phyloP scores from a whole-genome alignment of 192 early-diverging fungal genomes.

The Rhizoclosmatium globosum region DNA sequence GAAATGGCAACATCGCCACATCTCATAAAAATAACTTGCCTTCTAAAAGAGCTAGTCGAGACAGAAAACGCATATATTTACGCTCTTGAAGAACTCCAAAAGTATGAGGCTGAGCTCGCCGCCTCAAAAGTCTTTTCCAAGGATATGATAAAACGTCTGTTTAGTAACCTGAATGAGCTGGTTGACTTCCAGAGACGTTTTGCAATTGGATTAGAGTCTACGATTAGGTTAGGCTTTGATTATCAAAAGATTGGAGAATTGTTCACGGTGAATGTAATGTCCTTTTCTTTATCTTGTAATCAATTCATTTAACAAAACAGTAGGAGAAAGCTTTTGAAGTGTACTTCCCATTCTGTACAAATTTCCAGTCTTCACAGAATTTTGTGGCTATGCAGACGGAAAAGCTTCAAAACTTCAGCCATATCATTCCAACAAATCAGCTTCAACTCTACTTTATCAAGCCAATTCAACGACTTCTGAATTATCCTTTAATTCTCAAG shows the following conservation, averaged over 20 bases:
- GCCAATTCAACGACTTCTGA: slow-evolving; percentile 97
- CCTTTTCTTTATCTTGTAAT: neutral
- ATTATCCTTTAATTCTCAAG: slow-evolving; percentile 90
- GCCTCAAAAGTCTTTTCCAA: slow-evolving; percentile 75
- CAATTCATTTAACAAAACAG: neutral
- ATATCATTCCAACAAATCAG: slow-evolving; percentile 87
- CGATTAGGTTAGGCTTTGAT: slow-evolving; percentile 67
- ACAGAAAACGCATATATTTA: slow-evolving; percentile 94
- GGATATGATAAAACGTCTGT: slow-evolving; percentile 84
- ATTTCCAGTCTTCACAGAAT: slow-evolving; percentile 70
- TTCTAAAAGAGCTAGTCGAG: slow-evolving; percentile 90
- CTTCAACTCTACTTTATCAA: slow-evolving; percentile 95
- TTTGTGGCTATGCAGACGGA: slow-evolving; percentile 48
- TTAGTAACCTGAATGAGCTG: slow-evolving; percentile 91
- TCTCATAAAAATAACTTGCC: slow-evolving; percentile 86
- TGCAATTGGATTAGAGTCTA: slow-evolving; percentile 86
- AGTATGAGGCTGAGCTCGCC: slow-evolving; percentile 50
- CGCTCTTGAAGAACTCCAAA: slow-evolving; percentile 81
- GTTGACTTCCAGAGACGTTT: slow-evolving; percentile 97
- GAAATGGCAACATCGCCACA: slow-evolving; percentile 66
- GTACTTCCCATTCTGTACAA: slow-evolving; percentile 92
- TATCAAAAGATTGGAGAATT: slow-evolving; percentile 92
- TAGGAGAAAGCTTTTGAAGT: slow-evolving; percentile 55
- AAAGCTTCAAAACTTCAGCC: slow-evolving; percentile 29
- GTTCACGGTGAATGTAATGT: slow-evolving; percentile 74